Evolutionary conservation across 495 filamentous ascomycete species (phyloP), one percentile per base, ranked within the genome.

Genomic region (Hapsidospora chrysogenum): DNA sequence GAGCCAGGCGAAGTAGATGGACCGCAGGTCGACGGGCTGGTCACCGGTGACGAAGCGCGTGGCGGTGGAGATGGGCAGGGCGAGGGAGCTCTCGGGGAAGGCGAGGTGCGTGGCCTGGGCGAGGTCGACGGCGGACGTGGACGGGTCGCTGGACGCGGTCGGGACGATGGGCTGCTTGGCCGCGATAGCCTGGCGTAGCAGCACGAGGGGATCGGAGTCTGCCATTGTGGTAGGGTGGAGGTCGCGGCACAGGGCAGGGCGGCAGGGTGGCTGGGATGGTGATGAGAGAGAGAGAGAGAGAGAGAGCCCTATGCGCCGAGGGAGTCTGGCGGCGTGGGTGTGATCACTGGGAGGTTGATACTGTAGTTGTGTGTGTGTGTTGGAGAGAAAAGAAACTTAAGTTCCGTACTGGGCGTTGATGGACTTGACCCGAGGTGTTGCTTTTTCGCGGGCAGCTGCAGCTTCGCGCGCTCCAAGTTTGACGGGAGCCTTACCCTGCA

Each of bases 1-100:
- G 50, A 78, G 66, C 80, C 82, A 99, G 34, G 84, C 81, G 41
- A 95, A 92, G 58, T 83, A 94, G 59, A 96, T 85, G 56, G 76
- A 82, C 53, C 89, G 84, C 26, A 99, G 69, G 52, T 94, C 81
- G 42, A 95, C 76, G 1, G 80, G 64, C 29, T 74, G 71, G 31
- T 72, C 66, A 26, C 67, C 59, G 23, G 70, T 69, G 32, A 77
- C 62, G 64, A 96, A 95, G 41, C 89, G 84, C 28, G 92, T 96
- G 9, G 74, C 66, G 8, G 76, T 66, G 30, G 70, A 70, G 43
- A 99, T 71, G 2, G 80, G 63, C 36, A 93, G 64, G n/a, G 74
- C 58, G 27, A 77, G 64, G 5, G 60, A 41, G 2, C 74, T 69
- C 26, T 64, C 53, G 32, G 70, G 58, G 63, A 97, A 96, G 39